phyloP scores from a whole-genome alignment of 768 basidiomycete genomes.

The Trametes villosa region DNA sequence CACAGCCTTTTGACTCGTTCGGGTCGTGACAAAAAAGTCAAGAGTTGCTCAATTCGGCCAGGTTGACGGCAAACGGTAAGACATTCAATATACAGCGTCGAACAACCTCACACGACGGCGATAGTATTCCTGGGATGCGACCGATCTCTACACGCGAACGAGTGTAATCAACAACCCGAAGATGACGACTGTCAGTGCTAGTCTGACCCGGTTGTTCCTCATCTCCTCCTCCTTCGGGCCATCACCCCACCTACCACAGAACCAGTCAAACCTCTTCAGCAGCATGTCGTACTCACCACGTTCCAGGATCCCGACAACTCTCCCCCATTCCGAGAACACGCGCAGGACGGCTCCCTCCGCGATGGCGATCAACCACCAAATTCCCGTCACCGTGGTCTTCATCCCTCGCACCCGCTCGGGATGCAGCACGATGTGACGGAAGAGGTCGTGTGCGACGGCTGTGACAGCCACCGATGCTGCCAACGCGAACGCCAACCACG shows the following conservation, averaged over 20 bases:
- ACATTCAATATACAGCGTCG: no score
- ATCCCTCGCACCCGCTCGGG: slow-evolving; percentile 38
- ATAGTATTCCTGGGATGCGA: no score
- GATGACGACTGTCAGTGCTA: slow-evolving; percentile 11
- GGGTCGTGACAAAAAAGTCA: neutral
- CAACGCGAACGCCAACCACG: slow-evolving; percentile 29
- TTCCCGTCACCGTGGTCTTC: slow-evolving; percentile 40
- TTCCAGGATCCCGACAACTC: slow-evolving; percentile 48
- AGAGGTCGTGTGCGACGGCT: slow-evolving; percentile 53
- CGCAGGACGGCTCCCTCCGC: slow-evolving; percentile 56
- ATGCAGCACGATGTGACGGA: slow-evolving; percentile 51
- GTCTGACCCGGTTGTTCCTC: slow-evolving; percentile 42
- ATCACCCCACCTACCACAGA: slow-evolving; percentile 44
- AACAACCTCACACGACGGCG: no score
- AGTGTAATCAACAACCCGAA: neutral
- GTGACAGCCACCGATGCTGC: slow-evolving; percentile 38
- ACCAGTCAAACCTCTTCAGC: slow-evolving; percentile 60
- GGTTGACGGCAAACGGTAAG: neutral
- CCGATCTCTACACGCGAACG: neutral
- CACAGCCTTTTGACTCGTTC: neutral
- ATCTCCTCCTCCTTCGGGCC: slow-evolving; percentile 51
- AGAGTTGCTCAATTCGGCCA: neutral
- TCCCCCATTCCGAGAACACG: slow-evolving; percentile 54
- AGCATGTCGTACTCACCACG: slow-evolving; percentile 45
- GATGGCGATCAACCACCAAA: slow-evolving; percentile 47